These are phyloP conservation scores for Arctium minus DNA, from an alignment of 129 eudicot species.

Conservation along the genomic window DNA sequence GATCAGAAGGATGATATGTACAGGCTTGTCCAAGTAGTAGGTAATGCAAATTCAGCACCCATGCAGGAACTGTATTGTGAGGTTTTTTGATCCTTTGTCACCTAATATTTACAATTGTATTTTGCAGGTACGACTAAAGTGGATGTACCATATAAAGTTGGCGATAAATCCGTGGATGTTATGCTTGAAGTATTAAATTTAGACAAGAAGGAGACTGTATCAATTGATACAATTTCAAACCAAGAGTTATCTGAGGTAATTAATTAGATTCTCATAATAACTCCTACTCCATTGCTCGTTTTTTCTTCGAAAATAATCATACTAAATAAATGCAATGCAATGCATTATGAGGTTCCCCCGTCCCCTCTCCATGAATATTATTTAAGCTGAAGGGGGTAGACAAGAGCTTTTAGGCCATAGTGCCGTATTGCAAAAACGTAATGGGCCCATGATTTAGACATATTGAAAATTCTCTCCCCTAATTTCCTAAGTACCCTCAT, in stretches of 20 bases:
- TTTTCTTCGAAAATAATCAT: neutral
- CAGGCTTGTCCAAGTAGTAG: slow-evolving; percentile 91
- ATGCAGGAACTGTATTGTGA: neutral
- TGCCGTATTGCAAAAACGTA: neutral
- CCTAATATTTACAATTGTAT: slow-evolving; percentile 11
- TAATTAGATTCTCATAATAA: neutral
- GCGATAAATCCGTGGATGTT: slow-evolving; percentile 51
- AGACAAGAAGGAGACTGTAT: slow-evolving; percentile 74
- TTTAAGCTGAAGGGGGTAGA: neutral
- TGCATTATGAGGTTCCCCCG: no score
- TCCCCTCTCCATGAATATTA: no score
- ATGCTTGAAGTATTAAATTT: slow-evolving; percentile 83
- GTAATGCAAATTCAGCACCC: slow-evolving; percentile 37
- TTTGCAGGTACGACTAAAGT: slow-evolving; percentile 69
- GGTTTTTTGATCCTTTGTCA: neutral
- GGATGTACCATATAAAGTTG: slow-evolving; percentile 60
- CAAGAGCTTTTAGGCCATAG: neutral
- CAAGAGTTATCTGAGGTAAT: slow-evolving; percentile 85
- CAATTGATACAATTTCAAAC: slow-evolving; percentile 74
- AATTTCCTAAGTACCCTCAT: neutral
- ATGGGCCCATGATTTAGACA: neutral
- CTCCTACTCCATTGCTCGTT: neutral
- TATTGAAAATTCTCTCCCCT: neutral
- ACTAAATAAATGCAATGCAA: neutral
- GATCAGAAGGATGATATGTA: slow-evolving; percentile 83